Evolutionary conservation across 352 stramenopile genomes (phyloP), one percentile per base, ranked within the genome.

Genomic region (Globisporangium recalcitrans): DNA sequence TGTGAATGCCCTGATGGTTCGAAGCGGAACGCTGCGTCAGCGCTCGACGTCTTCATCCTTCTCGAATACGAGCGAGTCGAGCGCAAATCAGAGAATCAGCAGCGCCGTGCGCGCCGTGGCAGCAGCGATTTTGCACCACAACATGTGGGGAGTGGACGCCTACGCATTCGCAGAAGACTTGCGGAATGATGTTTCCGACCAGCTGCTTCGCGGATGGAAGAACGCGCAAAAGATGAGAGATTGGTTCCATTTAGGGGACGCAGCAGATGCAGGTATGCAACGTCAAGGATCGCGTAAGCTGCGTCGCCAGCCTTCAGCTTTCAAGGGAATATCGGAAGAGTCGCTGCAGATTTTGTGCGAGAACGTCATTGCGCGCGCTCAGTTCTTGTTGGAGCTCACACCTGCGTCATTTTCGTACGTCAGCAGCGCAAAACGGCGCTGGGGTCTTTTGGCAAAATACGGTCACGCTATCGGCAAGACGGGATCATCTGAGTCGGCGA

Each of bases 171-270:
- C 80, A 5, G 69, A 88, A 58, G 75, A 78, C 60, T 63, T 91
- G 16, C 76, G 77, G 6, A 58, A 42, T 5, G 82, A 92, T 49
- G 62, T 91, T 0, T 91, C 81, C 1, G 75, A 89, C 19, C 76
- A 90, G 58, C 66, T 94, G 6, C 63, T 88, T 26, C 76, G 74
- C 13, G 81, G 78, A 2, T 93, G 83, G 85, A 90, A 90, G 42
- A 93, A 92, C 56, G 85, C 85, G 2, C 85, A 94, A 52, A 94
- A 94, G 48, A 94, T 94, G 83, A 72, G 85, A 9, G 80, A 91
- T 38, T 94, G 85, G 85, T 94, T 94, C 63, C 80, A 93, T 62
- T 59, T 93, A 1, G 85, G 85, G 3, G 85, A 94, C 56, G 85
- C 85, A 22, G 80, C 79, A 14, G 78, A 89, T 64, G 80, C 63